phyloP scores from a whole-genome alignment of 768 basidiomycete species.

The Chalciporus chontae region DNA sequence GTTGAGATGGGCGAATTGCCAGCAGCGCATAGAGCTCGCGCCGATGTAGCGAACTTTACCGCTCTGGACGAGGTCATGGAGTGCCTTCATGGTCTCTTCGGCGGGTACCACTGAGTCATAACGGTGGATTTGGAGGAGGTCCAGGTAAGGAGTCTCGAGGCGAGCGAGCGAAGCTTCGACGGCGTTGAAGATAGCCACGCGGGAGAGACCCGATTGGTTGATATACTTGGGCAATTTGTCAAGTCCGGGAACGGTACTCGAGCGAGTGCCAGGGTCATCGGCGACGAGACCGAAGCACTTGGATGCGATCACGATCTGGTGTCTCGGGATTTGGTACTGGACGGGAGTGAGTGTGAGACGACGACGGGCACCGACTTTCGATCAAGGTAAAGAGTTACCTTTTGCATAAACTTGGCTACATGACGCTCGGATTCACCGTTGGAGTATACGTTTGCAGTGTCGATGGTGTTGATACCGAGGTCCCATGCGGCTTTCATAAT shows the following conservation, averaged over 20 bases:
- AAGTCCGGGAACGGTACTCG: not conserved
- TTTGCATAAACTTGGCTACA: slow-evolving; percentile 35
- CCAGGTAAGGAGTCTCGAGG: slow-evolving; percentile 35
- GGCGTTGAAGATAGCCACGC: slow-evolving; percentile 36
- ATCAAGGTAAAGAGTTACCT: slow-evolving; percentile 17
- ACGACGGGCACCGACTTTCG: not conserved
- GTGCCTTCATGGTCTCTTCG: slow-evolving; percentile 48
- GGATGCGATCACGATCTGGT: slow-evolving; percentile 30
- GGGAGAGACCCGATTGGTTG: slow-evolving; percentile 35
- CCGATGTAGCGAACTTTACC: slow-evolving; percentile 53
- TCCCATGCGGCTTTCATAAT: slow-evolving; percentile 40
- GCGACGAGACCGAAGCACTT: slow-evolving; percentile 23
- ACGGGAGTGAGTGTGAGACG: too few relatives aligned
- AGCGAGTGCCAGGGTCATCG: not conserved
- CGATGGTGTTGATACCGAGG: slow-evolving; percentile 38
- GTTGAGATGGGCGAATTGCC: slow-evolving; percentile 45
- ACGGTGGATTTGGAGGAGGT: slow-evolving; percentile 44
- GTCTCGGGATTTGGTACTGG: slow-evolving; percentile 32
- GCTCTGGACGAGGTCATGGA: slow-evolving; percentile 45
- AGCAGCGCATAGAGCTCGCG: slow-evolving; percentile 44
- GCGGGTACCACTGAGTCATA: slow-evolving; percentile 36
- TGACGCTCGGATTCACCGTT: slow-evolving; percentile 37
- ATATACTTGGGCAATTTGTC: slow-evolving; percentile 16
- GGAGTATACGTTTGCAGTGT: slow-evolving; percentile 38
- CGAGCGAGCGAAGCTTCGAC: slow-evolving; percentile 36